Evolutionary conservation across 2,329 filamentous ascomycete genomes (phyloP), one percentile per base, ranked within the genome.

Genomic region (Aotearoamyces nothofagi): DNA sequence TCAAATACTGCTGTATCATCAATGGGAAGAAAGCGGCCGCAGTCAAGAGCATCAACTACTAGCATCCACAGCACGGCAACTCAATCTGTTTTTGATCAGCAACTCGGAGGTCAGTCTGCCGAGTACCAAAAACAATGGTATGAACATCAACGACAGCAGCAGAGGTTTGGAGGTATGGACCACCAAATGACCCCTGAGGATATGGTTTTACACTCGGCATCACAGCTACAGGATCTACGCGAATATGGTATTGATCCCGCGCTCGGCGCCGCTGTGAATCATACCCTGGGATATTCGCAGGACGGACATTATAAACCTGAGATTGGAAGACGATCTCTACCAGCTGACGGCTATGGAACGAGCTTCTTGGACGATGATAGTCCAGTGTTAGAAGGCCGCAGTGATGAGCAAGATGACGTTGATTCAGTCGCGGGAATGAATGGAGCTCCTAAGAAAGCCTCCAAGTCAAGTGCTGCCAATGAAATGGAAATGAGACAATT

Each of bases 401-500:
- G 49, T 31, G 69, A 74, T 25, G 66, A 67, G 15, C 60, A 62
- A 24, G 65, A 71, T 8, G 69, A 74, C 9, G 60, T 51, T 11
- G 66, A 73, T 31, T 63, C 66, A 3, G 46, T 67, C 33, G 51
- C 54, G 2, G 59, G 58, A 8, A 47, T 54, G 5, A 43, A 51
- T 10, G 53, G 53, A 15, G 60, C 62, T 22, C 54, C 63, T 17
- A 77, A 69, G 50, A 61, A 68, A 15, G 54, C 57, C n/a, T 63
- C 68, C 15, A 66, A 74, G 27, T 74, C 77, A 10, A 83, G 72
- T 38, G 78, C 78, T 3, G 82, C 81, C 39, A 86, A 86, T 42
- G 80, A 86, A 50, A 63, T 79, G 33, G 80, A 87, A 50, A 74
- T 87, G 65, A 67, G 79, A 24, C 75, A 81, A 44, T 61, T 87